phyloP scores from a whole-genome alignment of 495 filamentous ascomycete species.

The Hypoxylon perforatum region DNA sequence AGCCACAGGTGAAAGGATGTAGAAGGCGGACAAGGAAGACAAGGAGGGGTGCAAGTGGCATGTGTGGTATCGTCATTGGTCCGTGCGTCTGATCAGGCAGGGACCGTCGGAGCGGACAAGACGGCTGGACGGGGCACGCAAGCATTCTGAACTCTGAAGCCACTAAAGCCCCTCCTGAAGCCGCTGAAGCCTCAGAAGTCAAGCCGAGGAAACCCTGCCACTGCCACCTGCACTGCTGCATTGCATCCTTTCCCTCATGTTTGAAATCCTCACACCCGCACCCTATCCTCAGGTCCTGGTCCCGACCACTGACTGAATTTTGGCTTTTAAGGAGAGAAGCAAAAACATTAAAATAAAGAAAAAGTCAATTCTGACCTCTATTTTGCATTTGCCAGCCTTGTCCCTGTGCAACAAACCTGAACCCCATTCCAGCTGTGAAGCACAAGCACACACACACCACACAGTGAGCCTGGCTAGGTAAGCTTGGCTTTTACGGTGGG shows the following conservation, averaged over 20 bases:
- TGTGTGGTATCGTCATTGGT: constrained; percentile 41
- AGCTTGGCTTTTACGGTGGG: constrained; percentile 38
- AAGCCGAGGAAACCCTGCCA: constrained; percentile 31
- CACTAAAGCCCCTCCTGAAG: too few relatives aligned
- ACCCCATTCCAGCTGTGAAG: too few relatives aligned
- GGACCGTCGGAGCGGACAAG: constrained; percentile 35
- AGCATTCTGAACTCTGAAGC: constrained; percentile 21
- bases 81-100: constrained; percentile 29
- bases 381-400: not conserved
- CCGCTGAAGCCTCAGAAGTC: constrained; percentile 4
- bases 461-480: constrained; percentile 25
- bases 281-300: constrained; percentile 7
- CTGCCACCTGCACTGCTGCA: constrained; percentile 26
- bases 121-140: too few relatives aligned
- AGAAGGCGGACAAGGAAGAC: too few relatives aligned
- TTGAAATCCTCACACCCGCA: constrained; percentile 15
- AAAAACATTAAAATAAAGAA: not conserved
- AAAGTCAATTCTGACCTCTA: too few relatives aligned
- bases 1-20: not conserved
- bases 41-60: not conserved
- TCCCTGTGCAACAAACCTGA: constrained; percentile 15
- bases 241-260: constrained; percentile 40
- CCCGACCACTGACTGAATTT: not conserved
- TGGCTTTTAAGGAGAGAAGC: not conserved
- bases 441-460: constrained; percentile 21